phyloP scores from a whole-genome alignment of 495 filamentous ascomycete genomes.

The Aspergillus biplanus region DNA sequence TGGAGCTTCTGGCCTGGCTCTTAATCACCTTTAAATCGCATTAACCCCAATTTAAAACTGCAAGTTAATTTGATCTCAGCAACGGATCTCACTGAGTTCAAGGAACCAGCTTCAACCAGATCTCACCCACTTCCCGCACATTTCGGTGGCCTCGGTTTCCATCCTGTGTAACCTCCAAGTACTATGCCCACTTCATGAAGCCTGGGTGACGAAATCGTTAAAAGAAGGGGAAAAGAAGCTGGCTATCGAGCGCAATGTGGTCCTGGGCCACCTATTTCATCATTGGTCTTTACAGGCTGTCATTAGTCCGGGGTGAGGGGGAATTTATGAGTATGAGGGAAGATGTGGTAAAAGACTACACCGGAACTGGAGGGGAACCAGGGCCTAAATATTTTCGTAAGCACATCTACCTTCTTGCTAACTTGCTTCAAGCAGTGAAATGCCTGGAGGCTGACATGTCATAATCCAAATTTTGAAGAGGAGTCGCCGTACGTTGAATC shows the following conservation, averaged over 20 bases:
- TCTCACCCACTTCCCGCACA: not conserved
- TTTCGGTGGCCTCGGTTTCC: not conserved
- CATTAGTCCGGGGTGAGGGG: constrained; percentile 22
- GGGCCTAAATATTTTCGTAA: constrained; percentile 61
- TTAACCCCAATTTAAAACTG: not conserved
- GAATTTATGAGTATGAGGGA: constrained; percentile 50
- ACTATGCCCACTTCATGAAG: constrained; percentile 4
- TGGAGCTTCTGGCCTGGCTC: not conserved
- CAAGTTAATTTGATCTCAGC: not conserved
- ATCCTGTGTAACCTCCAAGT: constrained; percentile 6
- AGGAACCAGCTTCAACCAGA: no score
- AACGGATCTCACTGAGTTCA: no score
- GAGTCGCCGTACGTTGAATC: constrained; percentile 54
- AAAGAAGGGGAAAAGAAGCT: not conserved
- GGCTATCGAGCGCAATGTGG: constrained; percentile 20
- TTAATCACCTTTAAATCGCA: not conserved
- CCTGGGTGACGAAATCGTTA: not conserved
- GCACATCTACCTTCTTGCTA: constrained; percentile 26
- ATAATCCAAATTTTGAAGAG: constrained; percentile 36
- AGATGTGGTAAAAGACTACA: constrained; percentile 50
- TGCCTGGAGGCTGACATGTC: not conserved
- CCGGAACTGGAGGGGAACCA: constrained; percentile 48
- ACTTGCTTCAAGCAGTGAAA: not conserved
- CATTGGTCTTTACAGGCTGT: constrained; percentile 28
- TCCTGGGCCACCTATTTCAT: constrained; percentile 19